Evolutionary conservation across 257 asterid species (phyloP).

Genomic region (Solanum stenotomum): DNA sequence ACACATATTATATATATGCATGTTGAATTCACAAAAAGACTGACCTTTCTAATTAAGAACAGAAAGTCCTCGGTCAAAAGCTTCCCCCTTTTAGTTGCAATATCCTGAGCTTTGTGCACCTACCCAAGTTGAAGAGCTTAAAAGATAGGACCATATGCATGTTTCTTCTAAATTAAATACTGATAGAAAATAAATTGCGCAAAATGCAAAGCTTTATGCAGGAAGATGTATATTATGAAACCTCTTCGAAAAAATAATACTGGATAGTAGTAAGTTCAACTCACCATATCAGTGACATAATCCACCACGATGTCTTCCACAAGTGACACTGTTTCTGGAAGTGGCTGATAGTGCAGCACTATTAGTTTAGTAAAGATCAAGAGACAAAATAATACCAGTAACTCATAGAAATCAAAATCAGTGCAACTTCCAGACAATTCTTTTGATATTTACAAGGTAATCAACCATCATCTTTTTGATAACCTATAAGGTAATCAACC

Average conservation of each 20-base stretch:
- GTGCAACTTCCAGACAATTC: background rate
- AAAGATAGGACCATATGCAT: background rate
- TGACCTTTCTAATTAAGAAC: constrained; percentile 73
- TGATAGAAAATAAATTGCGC: background rate
- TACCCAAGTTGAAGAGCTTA: constrained; percentile 4
- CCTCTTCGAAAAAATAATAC: background rate
- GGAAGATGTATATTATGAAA: background rate
- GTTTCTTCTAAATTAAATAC: background rate
- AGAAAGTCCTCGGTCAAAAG: constrained; percentile 85
- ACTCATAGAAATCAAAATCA: background rate
- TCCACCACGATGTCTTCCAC: constrained; percentile 94
- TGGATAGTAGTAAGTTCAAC: background rate
- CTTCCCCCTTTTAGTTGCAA: constrained; percentile 76
- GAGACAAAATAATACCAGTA: background rate
- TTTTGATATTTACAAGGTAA: background rate
- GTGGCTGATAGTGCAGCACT: constrained; percentile 48
- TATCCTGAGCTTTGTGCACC: constrained; percentile 91
- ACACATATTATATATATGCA: background rate
- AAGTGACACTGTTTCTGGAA: constrained; percentile 84
- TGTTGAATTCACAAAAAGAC: background rate
- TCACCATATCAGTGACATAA: constrained; percentile 83
- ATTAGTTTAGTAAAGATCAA: background rate
- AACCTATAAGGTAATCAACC: background rate
- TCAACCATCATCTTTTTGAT: background rate
- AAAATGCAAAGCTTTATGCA: background rate